These are phyloP conservation scores for Ogataea hybrid DNA, from an alignment of 1,139 yeast genomes.

Conservation along the genomic window DNA sequence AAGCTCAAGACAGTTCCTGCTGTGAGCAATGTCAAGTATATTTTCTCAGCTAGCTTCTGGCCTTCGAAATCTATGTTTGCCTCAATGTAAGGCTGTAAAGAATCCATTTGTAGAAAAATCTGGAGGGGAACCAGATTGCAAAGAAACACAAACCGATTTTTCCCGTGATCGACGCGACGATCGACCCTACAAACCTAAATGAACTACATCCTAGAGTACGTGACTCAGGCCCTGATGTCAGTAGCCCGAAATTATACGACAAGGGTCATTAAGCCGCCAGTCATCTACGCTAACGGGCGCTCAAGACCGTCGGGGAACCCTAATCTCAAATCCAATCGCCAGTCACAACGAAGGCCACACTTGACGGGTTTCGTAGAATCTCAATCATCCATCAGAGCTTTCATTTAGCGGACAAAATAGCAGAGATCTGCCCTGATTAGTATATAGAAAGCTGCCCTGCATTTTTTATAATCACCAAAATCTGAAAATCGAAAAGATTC, in stretches of 20 bases:
- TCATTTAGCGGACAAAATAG: too few relatives aligned
- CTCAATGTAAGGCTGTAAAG: conserved; percentile 34
- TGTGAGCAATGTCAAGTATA: conserved; percentile 27
- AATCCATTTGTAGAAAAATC: conserved; percentile 13
- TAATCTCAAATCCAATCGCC: too few relatives aligned
- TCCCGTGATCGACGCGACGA: conserved; percentile 6
- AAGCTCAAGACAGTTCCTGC: conserved; percentile 39
- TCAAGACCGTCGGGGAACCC: too few relatives aligned
- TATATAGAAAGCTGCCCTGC: too few relatives aligned
- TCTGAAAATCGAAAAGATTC: too few relatives aligned
- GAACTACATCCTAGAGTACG: background rate
- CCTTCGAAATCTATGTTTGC: conserved; percentile 65
- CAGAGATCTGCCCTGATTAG: too few relatives aligned
- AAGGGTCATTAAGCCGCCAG: background rate
- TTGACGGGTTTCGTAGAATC: too few relatives aligned
- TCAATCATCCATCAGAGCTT: too few relatives aligned
- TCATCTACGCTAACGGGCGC: background rate
- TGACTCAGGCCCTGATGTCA: background rate
- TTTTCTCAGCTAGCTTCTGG: conserved; percentile 44
- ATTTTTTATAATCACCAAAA: too few relatives aligned
- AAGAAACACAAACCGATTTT: background rate
- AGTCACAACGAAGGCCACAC: too few relatives aligned
- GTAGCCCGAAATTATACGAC: background rate
- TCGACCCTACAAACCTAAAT: background rate
- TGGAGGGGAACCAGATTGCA: background rate